phyloP scores from a whole-genome alignment of 2,329 filamentous ascomycete species.

The Sporothrix globosa region DNA sequence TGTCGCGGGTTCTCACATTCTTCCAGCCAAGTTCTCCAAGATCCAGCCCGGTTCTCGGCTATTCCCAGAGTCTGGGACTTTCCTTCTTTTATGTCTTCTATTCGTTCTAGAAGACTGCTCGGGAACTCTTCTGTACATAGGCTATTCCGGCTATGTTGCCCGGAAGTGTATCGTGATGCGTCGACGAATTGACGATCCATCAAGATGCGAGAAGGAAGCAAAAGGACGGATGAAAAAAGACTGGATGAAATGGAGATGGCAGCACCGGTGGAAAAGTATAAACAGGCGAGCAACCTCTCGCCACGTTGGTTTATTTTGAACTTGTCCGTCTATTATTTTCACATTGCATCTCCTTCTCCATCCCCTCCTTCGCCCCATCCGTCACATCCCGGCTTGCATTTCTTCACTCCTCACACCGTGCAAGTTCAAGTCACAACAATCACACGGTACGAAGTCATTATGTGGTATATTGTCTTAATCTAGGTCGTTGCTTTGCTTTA shows the following conservation, averaged over 20 bases:
- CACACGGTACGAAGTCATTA: not conserved
- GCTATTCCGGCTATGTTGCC: not conserved
- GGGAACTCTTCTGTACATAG: not conserved
- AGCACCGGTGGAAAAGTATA: not conserved
- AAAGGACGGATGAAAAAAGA: not conserved
- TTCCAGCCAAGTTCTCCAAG: no score
- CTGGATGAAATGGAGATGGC: not conserved
- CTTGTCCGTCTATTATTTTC: not conserved
- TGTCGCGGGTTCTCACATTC: slow-evolving; percentile 13
- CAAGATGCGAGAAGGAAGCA: not conserved
- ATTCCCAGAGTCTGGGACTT: no score
- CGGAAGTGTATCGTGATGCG: slow-evolving; percentile 22
- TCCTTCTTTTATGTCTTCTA: not conserved
- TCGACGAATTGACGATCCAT: not conserved
- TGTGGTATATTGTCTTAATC: not conserved
- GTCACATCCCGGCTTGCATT: not conserved
- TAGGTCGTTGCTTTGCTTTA: not conserved
- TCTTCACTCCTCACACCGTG: not conserved
- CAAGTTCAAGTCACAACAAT: not conserved
- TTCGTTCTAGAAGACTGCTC: slow-evolving; percentile 20
- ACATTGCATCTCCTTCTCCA: not conserved
- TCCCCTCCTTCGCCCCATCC: not conserved
- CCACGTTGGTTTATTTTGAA: not conserved
- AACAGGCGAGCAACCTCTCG: not conserved
- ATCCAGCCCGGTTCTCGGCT: no score